Percentiles rank a stretch among this genome's conserved stretches.
phyloP scores from a whole-genome alignment of 1,139 yeast species.

The Candida pseudoviswanathii region DNA sequence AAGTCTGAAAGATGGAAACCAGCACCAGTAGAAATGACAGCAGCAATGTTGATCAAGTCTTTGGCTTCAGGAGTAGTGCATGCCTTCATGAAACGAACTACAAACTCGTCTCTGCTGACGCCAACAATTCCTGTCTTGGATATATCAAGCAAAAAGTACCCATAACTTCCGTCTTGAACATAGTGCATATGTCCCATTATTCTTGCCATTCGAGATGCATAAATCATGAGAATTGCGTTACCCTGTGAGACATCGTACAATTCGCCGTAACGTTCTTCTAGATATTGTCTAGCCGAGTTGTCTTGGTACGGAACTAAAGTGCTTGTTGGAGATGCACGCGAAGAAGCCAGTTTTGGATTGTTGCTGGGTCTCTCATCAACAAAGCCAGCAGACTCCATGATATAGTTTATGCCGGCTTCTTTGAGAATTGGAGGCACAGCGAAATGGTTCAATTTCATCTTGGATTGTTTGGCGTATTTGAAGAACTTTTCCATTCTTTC shows the following conservation, averaged over 20 bases:
- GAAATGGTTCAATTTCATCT: constrained; percentile 9
- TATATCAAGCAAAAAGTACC: constrained; percentile 9
- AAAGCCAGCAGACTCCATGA: constrained; percentile 2
- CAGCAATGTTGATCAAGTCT: constrained; percentile 41
- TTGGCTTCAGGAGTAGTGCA: constrained; percentile 21
- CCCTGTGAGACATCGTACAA: constrained; percentile 13
- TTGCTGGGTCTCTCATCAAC: neutral
- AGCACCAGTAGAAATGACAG: constrained; percentile 44
- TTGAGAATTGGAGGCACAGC: constrained; percentile 8
- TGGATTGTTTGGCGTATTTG: constrained; percentile 9
- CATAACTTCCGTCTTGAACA: constrained; percentile 4
- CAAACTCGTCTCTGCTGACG: constrained; percentile 11
- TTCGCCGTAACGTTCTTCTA: constrained; percentile 1
- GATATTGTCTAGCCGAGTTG: neutral
- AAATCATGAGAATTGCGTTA: constrained; percentile 11
- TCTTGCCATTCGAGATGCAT: constrained; percentile 12
- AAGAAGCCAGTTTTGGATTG: neutral
- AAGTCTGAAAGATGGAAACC: constrained; percentile 48
- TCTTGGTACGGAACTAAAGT: neutral
- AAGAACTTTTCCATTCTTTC: constrained; percentile 8
- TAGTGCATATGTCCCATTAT: constrained; percentile 11
- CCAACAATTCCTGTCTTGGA: constrained; percentile 1
- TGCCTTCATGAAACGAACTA: constrained; percentile 16
- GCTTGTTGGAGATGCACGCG: neutral
- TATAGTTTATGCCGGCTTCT: constrained; percentile 1